Evolutionary conservation across 2,329 filamentous ascomycete species (phyloP), one percentile per base, ranked within the genome.

Genomic region (Sporothrix variecibatus): DNA sequence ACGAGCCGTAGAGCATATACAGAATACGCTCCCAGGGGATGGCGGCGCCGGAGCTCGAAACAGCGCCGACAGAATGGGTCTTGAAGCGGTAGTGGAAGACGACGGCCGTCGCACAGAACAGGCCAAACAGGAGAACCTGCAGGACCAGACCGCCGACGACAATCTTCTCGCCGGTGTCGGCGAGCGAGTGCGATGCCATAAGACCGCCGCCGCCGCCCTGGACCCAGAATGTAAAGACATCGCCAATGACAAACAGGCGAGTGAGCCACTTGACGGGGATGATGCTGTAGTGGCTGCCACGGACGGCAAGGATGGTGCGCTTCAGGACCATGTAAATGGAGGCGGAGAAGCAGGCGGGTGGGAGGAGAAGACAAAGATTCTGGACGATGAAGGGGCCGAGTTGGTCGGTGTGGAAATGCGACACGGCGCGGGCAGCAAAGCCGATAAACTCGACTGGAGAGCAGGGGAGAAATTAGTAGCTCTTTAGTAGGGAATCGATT

Each of bases 171-270:
- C 83, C 82, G 6, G 80, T 81, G 15, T 80, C 75, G 5, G 78
- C 75, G 8, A 73, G 34, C 4, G 73, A 76, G 12, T 77, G 78
- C 0, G 77, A 77, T 20, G 74, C 75, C 26, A 79, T 79, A 26
- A 82, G 79, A 31, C 85, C 81, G 26, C 83, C 82, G 69, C 81
- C 82, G 7, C 84, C 85, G 79, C 34, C 60, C 76, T 87, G 86
- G 0, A 83, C 79, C 15, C 83, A 68, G 75, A 87, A 84, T 4
- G 82, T 85, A 1, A 86, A 40, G 0, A 87, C 77, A 72, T 87
- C 86, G 20, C 84, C 85, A 3, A 81, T 75, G 3, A 87, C 85
- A 73, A 87, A 87, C 53, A 87, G 79, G 71, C 84, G 85, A 6
- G 86, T 86, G 4, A 87, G 77, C 81, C 83, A 85, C 79, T 0